Conservation (phyloP, 768 basidiomycete species). For the Cystofilobasidium capitatum region DNA sequence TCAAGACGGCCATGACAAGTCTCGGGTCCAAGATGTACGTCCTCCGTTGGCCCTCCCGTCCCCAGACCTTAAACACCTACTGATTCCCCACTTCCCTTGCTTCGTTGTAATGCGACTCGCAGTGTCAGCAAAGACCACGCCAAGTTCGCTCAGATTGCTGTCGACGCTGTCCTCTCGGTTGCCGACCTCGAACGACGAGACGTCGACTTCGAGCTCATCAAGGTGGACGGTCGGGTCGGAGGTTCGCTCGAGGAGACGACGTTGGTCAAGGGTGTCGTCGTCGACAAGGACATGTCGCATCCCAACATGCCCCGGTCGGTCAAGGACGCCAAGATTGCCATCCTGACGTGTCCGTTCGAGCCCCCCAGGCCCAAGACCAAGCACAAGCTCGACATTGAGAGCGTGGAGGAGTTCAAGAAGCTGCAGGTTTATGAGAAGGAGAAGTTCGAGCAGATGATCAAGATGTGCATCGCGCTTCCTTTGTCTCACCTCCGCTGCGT, state of each 20-base stretch:
- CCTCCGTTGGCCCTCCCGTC: background rate
- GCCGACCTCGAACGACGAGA: constrained; percentile 91
- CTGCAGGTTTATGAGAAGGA: constrained; percentile 88
- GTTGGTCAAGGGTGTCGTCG: constrained; percentile 90
- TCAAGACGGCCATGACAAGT: constrained; percentile 92
- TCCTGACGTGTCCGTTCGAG: constrained; percentile 97
- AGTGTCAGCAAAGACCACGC: constrained; percentile 94
- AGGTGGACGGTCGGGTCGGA: constrained; percentile 97
- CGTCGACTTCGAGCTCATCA: constrained; percentile 95
- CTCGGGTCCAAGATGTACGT: constrained; percentile 94
- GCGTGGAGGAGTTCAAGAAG: constrained; percentile 92
- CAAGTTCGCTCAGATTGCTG: constrained; percentile 94
- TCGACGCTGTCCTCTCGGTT: constrained; percentile 89
- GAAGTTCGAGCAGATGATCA: constrained; percentile 96
- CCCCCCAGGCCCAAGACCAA: constrained; percentile 98
- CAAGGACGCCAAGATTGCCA: constrained; percentile 81
- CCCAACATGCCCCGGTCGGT: constrained; percentile 91
- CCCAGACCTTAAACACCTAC: background rate
- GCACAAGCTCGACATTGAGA: constrained; percentile 94
- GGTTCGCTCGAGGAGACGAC: constrained; percentile 90
- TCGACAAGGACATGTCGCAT: constrained; percentile 99
- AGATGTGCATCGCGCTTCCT: constrained; percentile 39
- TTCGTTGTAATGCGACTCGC: constrained; percentile 4
- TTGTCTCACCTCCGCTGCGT: background rate
- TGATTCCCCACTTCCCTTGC: constrained; percentile 3